These are phyloP conservation scores for Eucalyptus curtisii DNA, from an alignment of 345 rosid species.

Conservation along the genomic window DNA sequence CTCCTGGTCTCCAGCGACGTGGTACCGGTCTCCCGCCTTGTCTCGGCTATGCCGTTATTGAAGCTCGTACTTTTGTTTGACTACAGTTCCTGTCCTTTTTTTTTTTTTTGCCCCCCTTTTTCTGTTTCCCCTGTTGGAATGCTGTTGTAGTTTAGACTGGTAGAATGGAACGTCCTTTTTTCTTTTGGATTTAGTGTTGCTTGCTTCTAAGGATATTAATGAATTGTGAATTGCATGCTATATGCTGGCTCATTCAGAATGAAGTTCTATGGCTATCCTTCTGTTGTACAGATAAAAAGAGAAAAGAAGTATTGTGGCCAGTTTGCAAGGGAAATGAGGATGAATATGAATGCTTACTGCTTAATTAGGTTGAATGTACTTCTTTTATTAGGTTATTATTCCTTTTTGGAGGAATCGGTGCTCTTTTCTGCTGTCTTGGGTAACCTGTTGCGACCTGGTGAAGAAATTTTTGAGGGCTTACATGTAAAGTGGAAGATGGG, in stretches of 20 bases:
- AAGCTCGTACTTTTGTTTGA: neutral
- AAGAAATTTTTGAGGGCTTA: neutral
- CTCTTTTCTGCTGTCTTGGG: neutral
- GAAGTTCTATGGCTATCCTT: neutral
- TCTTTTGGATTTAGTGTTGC: neutral
- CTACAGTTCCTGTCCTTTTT: neutral
- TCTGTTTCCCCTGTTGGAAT: neutral
- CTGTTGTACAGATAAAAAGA: neutral
- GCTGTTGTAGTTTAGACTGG: neutral
- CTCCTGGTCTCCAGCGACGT: slow-evolving; percentile 28
- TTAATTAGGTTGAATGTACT: neutral
- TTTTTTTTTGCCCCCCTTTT: neutral
- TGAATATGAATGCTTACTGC: neutral
- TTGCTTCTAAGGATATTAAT: neutral
- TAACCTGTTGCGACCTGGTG: neutral
- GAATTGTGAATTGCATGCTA: neutral
- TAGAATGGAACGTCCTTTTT: neutral
- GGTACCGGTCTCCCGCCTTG: slow-evolving; percentile 15
- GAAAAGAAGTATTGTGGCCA: neutral
- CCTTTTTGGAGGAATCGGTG: neutral
- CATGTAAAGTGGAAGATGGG: neutral
- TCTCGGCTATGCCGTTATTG: neutral
- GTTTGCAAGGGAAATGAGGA: neutral
- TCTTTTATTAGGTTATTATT: neutral
- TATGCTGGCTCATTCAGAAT: neutral